phyloP scores from a whole-genome alignment of 352 stramenopile species.

The Pythium sp. region DNA sequence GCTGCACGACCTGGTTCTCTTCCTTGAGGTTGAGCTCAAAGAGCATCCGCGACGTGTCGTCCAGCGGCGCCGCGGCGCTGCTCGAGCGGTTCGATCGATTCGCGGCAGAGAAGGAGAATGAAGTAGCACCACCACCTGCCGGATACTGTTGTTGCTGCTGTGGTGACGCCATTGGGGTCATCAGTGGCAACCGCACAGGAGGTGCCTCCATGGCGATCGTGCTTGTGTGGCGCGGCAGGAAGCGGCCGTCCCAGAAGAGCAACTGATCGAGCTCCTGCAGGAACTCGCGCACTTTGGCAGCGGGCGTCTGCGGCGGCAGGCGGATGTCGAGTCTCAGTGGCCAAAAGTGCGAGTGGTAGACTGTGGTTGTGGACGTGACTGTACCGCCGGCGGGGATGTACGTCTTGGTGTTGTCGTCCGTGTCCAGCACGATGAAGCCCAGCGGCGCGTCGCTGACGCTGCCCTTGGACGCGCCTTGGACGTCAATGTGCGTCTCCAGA shows the following conservation, averaged over 20 bases:
- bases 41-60: slow-evolving; percentile 23
- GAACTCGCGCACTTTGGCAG: slow-evolving; percentile 44
- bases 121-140: neutral
- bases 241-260: slow-evolving; percentile 36
- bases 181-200: neutral
- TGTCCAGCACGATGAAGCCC: slow-evolving; percentile 65
- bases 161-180: neutral
- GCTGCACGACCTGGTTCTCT: slow-evolving; percentile 42
- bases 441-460: slow-evolving; percentile 55
- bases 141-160: neutral
- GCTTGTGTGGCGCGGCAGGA: slow-evolving; percentile 9
- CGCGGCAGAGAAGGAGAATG: neutral
- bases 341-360: slow-evolving; percentile 54
- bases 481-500: slow-evolving; percentile 42
- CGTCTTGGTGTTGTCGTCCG: slow-evolving; percentile 51
- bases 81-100: slow-evolving; percentile 14
- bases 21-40: slow-evolving; percentile 53
- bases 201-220: slow-evolving; percentile 10
- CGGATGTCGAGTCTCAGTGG: slow-evolving; percentile 50
- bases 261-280: slow-evolving; percentile 64
- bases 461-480: slow-evolving; percentile 42
- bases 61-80: slow-evolving; percentile 8
- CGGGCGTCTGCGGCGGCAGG: slow-evolving; percentile 31
- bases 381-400: slow-evolving; percentile 64
- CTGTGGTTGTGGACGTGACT: slow-evolving; percentile 44